Percentiles rank a stretch among this genome's conserved stretches.
phyloP scores from a whole-genome alignment of 768 basidiomycete genomes.

The Crassisporium funariophilum region DNA sequence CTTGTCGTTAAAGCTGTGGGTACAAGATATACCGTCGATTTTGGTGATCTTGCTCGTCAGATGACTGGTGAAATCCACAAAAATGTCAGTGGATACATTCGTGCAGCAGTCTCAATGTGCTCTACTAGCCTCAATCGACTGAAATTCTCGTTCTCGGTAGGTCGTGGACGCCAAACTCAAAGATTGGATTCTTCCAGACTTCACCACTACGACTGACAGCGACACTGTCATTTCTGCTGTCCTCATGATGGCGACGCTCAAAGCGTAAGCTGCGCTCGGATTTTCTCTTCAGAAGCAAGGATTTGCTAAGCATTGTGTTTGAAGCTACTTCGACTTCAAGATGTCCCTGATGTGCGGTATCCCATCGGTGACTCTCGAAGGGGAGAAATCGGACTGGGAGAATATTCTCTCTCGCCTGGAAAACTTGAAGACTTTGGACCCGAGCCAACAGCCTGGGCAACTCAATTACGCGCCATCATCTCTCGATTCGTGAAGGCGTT shows the following conservation, averaged over 20 bases:
- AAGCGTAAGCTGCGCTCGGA: constrained; percentile 10
- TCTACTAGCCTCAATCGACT: neutral
- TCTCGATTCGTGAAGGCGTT: constrained; percentile 24
- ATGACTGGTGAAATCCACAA: constrained; percentile 26
- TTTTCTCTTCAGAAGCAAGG: neutral
- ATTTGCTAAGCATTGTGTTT: neutral
- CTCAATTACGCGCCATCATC: constrained; percentile 17
- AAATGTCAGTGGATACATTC: constrained; percentile 13
- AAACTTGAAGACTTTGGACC: constrained; percentile 17
- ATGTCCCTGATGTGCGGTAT: constrained; percentile 21
- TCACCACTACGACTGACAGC: constrained; percentile 13
- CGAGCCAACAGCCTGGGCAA: constrained; percentile 18
- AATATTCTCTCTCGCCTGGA: constrained; percentile 20
- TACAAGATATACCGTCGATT: constrained; percentile 28
- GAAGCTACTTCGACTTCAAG: constrained; percentile 23
- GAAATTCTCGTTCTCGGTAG: constrained; percentile 1
- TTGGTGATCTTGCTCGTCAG: constrained; percentile 29
- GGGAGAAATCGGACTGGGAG: constrained; percentile 23
- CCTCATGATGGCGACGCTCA: constrained; percentile 21
- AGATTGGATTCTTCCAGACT: constrained; percentile 19
- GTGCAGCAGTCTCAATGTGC: neutral
- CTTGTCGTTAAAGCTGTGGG: constrained; percentile 23
- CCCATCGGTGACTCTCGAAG: constrained; percentile 26
- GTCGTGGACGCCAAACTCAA: constrained; percentile 19
- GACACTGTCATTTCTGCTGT: constrained; percentile 19